Base-by-base conservation (phyloP, 2,329 filamentous ascomycete species). In the Scortechinia acanthostroma region DNA sequence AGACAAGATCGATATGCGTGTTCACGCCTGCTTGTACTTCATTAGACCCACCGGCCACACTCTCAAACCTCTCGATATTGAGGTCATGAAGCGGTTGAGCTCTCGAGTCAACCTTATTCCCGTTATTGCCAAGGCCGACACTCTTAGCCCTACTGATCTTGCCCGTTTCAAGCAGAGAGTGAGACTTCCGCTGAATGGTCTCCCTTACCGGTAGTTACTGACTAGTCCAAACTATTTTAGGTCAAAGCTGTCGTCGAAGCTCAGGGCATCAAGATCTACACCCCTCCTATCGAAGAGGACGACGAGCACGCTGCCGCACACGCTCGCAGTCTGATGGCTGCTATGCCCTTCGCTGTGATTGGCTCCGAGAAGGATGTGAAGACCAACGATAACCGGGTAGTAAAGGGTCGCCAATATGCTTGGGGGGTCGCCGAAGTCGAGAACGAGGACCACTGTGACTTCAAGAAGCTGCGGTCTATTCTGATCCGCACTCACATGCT, bases 391-490 rank as follows among this genome's bases (percentile, higher is more conserved):
- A 90, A 89, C 58, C 91, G 91, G 65, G 94, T 95, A 53, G 91
- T 97, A 66, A 98, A 98, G 81, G 93, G 93, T 54, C 90, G 93
- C 52, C 94, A 98, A 70, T 98, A 98, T 73, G 89, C 90, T 46
- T 98, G 93, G 93, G 93, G 93, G 77, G 93, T 98, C 58, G 93
- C 93, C 50, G 93, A 98, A 70, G 93, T 98, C 44, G 93, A 98
- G 79, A 98, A 98, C 64, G 93, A 98, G 73, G 93, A 98, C 64
- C 93, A 98, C 78, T 98, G 93, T 72, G 93, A 98, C 71, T 98
- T 98, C 79, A 98, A 98, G 86, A 98, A 98, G 78, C 86, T 98
- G 52, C 91, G 93, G 59, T 95, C 91, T 43, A 97, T 98, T 60
- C 78, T 98, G 55, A 97, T 98, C 74, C 89, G 93, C 68, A 96